Base-by-base conservation (phyloP, 2,329 filamentous ascomycete species). In the Berkeleyomyces basicola region DNA sequence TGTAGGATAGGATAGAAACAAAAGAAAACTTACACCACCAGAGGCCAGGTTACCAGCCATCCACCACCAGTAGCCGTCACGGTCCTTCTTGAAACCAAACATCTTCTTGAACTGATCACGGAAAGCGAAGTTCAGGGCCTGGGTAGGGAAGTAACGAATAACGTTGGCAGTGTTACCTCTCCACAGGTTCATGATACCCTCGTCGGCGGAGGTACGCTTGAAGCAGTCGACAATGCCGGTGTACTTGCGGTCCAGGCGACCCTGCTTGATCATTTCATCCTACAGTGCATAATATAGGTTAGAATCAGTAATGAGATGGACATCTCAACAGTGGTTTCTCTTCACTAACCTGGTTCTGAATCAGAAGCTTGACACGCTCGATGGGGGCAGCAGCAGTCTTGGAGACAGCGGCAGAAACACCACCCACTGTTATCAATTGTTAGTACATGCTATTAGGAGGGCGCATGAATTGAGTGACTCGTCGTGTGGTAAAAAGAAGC, bases 101-200 rank as follows among this genome's bases (percentile, higher is more conserved):
- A 99, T 95, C 76, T 87, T 84, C 90, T 99, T 99, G 90, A 96
- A 99, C 86, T 95, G 96, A 80, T 99, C 93, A 79, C 93, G 93
- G 93, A 99, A 99, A 77, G 93, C 93, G 76, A 99, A 99, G 91
- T 99, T 99, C 78, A 99, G 84, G 74, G 93, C 93, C 86, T 99
- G 93, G 78, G 93, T 99, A 72, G 93, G 93, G 90, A 99, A 99
- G 84, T 99, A 99, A 88, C 93, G 93, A 85, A 99, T 96, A 79
- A 99, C 93, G 87, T 99, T 99, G 90, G 93, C 93, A 77, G 93
- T 99, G 90, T 99, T 99, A 81, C 93, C 93, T 86, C 93, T 86
- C 93, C 93, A 99, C 73, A 99, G 84, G 69, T 92, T 86, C 78
- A 93, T 86, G 72, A 93, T 79, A 88, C 93, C 93, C 84, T 99